A percentile compares a stretch with the other conserved stretches of the same genome.
Conservation (phyloP, 305 asterid species). For the Fraxinus nigra region DNA sequence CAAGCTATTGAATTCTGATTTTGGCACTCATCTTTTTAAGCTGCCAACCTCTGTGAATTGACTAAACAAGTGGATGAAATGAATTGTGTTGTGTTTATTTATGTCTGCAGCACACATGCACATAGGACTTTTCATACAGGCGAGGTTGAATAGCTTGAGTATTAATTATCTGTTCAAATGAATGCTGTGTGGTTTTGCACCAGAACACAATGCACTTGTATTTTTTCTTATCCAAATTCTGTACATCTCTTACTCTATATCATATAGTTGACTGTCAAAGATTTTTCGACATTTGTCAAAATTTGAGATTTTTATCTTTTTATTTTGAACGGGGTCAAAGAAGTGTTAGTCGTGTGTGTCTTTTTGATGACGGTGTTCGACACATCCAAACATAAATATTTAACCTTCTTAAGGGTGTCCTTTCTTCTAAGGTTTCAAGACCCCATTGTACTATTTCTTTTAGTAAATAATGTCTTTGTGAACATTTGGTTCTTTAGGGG, state of each 20-base stretch:
- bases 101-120: not conserved
- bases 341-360: not conserved
- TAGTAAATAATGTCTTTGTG: not conserved
- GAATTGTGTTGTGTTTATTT: not conserved
- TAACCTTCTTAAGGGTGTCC: not conserved
- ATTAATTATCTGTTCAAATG: not conserved
- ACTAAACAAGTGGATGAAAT: not conserved
- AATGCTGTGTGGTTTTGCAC: not conserved
- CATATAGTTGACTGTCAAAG: not conserved
- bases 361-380: not conserved
- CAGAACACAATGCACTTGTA: not conserved
- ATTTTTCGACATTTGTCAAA: not conserved
- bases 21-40: not conserved
- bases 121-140: not conserved
- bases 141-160: not conserved
- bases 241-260: not conserved
- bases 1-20: not conserved
- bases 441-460: not conserved
- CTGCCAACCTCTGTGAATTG: not conserved
- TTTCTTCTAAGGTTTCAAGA: too few relatives aligned
- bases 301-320: not conserved
- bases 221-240: not conserved
- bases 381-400: not conserved
- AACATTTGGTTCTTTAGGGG: not conserved
- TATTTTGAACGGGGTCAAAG: not conserved